A percentile compares a stretch with the other conserved stretches of the same genome.
phyloP scores from a whole-genome alignment of 2,329 filamentous ascomycete genomes.

The Harringtonia lauricola region DNA sequence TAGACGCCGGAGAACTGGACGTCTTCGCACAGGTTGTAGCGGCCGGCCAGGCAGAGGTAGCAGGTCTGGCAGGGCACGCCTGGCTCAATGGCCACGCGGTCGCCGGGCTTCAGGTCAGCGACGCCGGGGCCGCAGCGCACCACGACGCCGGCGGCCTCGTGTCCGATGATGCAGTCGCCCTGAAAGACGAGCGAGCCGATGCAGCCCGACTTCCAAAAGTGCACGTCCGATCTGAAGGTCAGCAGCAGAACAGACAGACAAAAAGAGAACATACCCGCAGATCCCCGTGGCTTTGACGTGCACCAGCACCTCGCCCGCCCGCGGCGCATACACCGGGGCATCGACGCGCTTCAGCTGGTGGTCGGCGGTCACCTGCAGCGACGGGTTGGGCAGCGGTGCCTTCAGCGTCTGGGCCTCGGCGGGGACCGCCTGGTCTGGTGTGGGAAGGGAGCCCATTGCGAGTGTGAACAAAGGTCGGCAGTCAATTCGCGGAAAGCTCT shows the following conservation, averaged over 20 bases:
- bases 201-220: slow-evolving; percentile 55
- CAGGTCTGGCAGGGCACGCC: slow-evolving; percentile 52
- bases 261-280: slow-evolving; percentile 27
- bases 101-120: slow-evolving; percentile 37
- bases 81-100: slow-evolving; percentile 56
- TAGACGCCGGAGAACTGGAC: slow-evolving; percentile 52
- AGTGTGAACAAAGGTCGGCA: background rate
- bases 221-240: slow-evolving; percentile 43
- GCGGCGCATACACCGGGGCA: slow-evolving; percentile 43
- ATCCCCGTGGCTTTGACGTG: slow-evolving; percentile 54
- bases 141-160: slow-evolving; percentile 52
- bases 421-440: background rate
- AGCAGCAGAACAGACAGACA: background rate
- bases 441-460: background rate
- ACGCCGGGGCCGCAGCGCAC: slow-evolving; percentile 45
- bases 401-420: background rate
- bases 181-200: slow-evolving; percentile 53
- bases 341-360: slow-evolving; percentile 45
- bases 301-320: slow-evolving; percentile 42
- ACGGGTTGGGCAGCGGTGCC: slow-evolving; percentile 32
- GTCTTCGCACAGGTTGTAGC: slow-evolving; percentile 53
- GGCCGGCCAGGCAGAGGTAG: slow-evolving; percentile 46
- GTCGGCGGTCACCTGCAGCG: slow-evolving; percentile 48
- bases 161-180: slow-evolving; percentile 53
- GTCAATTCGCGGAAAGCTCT: no score